A percentile compares a stretch with the other conserved stretches of the same genome.
Conservation (phyloP, 768 basidiomycete species). For the Cystobasidium tubakii region DNA sequence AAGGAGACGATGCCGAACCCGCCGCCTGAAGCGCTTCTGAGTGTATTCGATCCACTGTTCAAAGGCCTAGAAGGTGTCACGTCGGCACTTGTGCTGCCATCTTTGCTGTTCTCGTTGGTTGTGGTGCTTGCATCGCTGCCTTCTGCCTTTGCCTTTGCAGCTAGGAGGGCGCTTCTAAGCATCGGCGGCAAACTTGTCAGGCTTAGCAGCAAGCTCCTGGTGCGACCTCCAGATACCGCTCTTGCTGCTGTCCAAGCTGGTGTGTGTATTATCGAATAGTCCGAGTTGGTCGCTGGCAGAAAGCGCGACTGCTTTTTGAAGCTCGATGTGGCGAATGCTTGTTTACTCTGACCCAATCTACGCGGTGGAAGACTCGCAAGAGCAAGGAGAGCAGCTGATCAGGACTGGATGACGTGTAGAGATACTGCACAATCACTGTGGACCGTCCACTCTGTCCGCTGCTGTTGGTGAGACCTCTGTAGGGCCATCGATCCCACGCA, state of each 20-base stretch:
- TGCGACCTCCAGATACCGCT: no score
- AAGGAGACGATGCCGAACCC: conserved; percentile 48
- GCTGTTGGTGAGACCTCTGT: not conserved
- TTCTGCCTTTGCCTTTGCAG: conserved; percentile 22
- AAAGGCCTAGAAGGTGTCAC: not conserved
- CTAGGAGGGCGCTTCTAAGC: conserved; percentile 28
- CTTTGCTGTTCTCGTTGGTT: not conserved
- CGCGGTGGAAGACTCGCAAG: not conserved
- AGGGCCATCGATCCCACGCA: not conserved
- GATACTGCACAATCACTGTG: not conserved
- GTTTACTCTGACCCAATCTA: conserved; percentile 17
- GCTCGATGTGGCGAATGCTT: not conserved
- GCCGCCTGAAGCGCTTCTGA: conserved; percentile 42
- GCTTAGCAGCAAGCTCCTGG: no score
- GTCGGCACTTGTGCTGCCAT: not conserved
- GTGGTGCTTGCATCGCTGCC: not conserved
- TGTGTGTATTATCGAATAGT: no score
- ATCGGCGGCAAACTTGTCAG: not conserved
- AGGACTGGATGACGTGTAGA: not conserved
- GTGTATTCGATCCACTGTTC: not conserved
- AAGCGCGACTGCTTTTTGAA: not conserved
- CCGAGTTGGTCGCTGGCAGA: not conserved
- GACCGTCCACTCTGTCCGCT: not conserved
- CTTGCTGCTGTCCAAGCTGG: not conserved
- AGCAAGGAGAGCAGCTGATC: not conserved